Evolutionary conservation across 768 basidiomycete species (phyloP).

Genomic region (Trametes cubensis): DNA sequence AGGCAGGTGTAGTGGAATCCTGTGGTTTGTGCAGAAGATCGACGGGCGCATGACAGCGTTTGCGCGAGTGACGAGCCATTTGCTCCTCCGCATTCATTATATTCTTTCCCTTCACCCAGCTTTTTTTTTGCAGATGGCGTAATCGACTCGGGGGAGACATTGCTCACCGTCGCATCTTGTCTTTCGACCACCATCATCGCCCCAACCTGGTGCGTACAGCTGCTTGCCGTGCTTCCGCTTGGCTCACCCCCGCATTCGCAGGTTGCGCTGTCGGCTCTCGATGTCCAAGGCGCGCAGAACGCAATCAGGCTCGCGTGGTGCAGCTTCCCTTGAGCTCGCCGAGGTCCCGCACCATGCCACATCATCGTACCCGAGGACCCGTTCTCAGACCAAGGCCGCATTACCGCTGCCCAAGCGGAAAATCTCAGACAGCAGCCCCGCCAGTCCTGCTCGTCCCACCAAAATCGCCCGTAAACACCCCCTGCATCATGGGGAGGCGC

Average conservation of each 20-base stretch:
- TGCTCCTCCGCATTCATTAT: neutral
- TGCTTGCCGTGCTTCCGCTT: too few species aligned
- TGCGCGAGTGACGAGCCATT: slow-evolving; percentile 15
- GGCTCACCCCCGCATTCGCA: too few species aligned
- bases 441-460: neutral
- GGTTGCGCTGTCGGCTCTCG: neutral
- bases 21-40: slow-evolving; percentile 1
- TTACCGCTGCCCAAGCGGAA: slow-evolving; percentile 11
- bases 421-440: neutral
- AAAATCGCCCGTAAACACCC: slow-evolving; percentile 6
- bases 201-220: neutral
- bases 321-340: too few species aligned
- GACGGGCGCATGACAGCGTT: slow-evolving; percentile 9
- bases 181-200: slow-evolving; percentile 1
- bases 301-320: too few species aligned
- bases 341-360: too few species aligned
- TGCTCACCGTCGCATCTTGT: neutral
- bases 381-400: slow-evolving; percentile 8
- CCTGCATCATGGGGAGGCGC: neutral
- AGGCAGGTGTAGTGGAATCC: slow-evolving; percentile 16
- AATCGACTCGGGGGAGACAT: neutral
- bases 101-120: slow-evolving; percentile 18
- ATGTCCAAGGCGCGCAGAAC: neutral
- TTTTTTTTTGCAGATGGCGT: neutral
- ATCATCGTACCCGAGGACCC: slow-evolving; percentile 8